Percentiles rank a stretch among this genome's conserved stretches.
Evolutionary conservation across 352 stramenopile species (phyloP).

Genomic region (Phytopythium montanum): DNA sequence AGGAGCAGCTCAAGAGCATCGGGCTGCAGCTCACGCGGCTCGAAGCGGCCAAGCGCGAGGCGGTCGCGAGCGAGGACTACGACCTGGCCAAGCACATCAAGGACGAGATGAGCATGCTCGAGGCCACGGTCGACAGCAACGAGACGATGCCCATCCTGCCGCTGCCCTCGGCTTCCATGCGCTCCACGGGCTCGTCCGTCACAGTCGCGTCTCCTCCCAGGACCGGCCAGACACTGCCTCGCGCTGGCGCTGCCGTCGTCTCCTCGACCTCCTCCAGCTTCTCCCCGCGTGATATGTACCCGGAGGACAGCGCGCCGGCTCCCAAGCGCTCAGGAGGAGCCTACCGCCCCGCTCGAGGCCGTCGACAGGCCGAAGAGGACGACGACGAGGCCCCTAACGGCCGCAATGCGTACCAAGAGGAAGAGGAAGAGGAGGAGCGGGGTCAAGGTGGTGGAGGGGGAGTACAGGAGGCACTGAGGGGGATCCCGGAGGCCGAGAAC

Average conservation of each 20-base stretch:
- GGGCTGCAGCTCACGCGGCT: constrained; percentile 85
- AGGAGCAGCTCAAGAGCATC: constrained; percentile 89
- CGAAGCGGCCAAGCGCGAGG: constrained; percentile 84
- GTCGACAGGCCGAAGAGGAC: not conserved
- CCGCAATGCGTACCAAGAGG: constrained; percentile 13
- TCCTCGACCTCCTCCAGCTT: constrained; percentile 40
- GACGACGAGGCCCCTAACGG: not conserved
- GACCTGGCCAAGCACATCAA: constrained; percentile 90
- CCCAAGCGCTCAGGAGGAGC: constrained; percentile 9
- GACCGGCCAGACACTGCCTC: constrained; percentile 50
- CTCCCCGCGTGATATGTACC: constrained; percentile 63
- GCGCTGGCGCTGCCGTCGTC: constrained; percentile 28
- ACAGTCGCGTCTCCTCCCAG: not conserved
- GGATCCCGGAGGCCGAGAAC: constrained; percentile 64
- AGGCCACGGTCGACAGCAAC: constrained; percentile 57
- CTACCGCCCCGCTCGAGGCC: not conserved
- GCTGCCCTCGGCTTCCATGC: constrained; percentile 9
- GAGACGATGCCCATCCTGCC: constrained; percentile 56
- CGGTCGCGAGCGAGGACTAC: constrained; percentile 91
- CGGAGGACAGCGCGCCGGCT: constrained; percentile 26
- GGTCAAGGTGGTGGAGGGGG: constrained; percentile 14
- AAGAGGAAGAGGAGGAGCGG: constrained; percentile 20
- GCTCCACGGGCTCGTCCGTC: not conserved
- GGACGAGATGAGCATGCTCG: constrained; percentile 73
- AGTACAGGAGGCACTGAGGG: constrained; percentile 50